These are phyloP conservation scores for Kuraishia ogatae DNA, from an alignment of 805 yeast genomes.

Conservation along the genomic window DNA sequence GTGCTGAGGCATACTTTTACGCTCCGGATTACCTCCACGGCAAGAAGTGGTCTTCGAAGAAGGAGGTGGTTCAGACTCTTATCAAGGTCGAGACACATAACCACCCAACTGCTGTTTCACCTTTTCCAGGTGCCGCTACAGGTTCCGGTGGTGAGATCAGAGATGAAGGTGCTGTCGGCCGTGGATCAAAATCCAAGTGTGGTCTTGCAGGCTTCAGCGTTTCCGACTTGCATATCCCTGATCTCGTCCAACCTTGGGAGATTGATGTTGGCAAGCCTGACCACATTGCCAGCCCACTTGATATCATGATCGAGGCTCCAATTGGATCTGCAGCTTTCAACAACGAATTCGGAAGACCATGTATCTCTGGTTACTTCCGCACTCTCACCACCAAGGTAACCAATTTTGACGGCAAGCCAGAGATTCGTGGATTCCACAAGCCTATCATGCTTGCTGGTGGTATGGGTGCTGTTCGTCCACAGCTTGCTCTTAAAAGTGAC, in stretches of 20 bases:
- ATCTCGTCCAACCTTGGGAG: constrained; percentile 92
- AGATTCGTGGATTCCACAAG: constrained; percentile 93
- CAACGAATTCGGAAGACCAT: constrained; percentile 98
- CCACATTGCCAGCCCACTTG: constrained; percentile 88
- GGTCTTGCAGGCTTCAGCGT: constrained; percentile 92
- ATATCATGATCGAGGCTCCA: constrained; percentile 96
- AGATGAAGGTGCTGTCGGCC: constrained; percentile 99
- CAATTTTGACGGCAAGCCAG: constrained; percentile 52
- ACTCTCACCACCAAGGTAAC: constrained; percentile 79
- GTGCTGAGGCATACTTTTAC: constrained; percentile 66
- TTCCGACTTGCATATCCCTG: constrained; percentile 84
- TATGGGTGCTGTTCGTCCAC: constrained; percentile 93
- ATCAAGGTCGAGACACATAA: constrained; percentile 98
- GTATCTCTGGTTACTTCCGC: constrained; percentile 93
- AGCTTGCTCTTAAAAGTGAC: constrained; percentile 73
- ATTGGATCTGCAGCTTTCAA: constrained; percentile 97
- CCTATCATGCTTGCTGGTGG: constrained; percentile 99
- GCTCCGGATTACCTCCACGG: constrained; percentile 64
- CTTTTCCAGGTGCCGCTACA: constrained; percentile 98
- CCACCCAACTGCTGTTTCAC: constrained; percentile 99
- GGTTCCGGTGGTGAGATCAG: constrained; percentile 99
- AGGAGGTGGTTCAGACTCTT: constrained; percentile 79
- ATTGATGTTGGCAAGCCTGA: constrained; percentile 78
- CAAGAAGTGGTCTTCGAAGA: constrained; percentile 63
- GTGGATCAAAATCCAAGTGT: constrained; percentile 96